phyloP scores from a whole-genome alignment of 345 rosid genomes.

The Dipteronia dyeriana region DNA sequence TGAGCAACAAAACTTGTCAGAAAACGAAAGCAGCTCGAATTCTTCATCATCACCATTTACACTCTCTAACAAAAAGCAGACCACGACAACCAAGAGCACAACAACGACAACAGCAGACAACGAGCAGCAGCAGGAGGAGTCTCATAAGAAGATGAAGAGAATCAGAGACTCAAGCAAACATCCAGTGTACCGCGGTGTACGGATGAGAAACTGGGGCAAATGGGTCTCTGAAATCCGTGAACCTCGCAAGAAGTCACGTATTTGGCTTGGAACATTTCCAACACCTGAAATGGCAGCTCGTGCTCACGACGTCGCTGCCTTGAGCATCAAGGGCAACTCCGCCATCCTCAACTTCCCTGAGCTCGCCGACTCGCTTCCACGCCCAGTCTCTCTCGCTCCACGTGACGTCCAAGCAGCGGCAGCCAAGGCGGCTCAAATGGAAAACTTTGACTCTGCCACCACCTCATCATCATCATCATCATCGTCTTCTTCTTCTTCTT shows the following conservation, averaged over 20 bases:
- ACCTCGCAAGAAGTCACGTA: conserved; percentile 89
- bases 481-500: no score
- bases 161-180: conserved; percentile 63
- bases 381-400: conserved; percentile 72
- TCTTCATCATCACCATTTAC: conserved; percentile 23
- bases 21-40: conserved; percentile 43
- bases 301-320: conserved; percentile 92
- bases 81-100: no score
- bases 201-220: conserved; percentile 96
- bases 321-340: conserved; percentile 75
- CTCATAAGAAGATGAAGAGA: conserved; percentile 42
- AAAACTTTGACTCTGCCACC: conserved; percentile 23
- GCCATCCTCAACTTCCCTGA: conserved; percentile 93
- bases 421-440: conserved; percentile 85
- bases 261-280: conserved; percentile 93
- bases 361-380: conserved; percentile 63
- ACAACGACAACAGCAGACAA: no score
- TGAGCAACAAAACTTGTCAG: conserved; percentile 33
- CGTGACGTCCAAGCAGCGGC: conserved; percentile 94
- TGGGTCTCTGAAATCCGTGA: conserved; percentile 98
- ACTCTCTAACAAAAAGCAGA: neutral
- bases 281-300: conserved; percentile 98
- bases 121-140: conserved; percentile 2
- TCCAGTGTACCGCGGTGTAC: conserved; percentile 77
- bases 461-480: conserved; percentile 29